Evolutionary conservation across 305 asterid species (phyloP).

Genomic region (Solanum chacoense): DNA sequence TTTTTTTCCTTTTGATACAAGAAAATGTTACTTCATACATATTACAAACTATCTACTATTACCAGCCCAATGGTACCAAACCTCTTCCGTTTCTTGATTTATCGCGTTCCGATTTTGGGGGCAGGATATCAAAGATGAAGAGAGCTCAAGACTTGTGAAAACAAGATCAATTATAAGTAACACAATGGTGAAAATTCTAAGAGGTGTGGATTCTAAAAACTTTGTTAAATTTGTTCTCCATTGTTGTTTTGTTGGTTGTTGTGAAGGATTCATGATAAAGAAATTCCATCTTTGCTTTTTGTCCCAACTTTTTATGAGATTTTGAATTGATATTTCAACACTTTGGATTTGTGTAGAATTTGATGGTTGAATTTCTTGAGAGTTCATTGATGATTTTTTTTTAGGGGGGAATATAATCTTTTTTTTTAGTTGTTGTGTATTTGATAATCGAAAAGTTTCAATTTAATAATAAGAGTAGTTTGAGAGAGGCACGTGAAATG

Average conservation of each 20-base stretch:
- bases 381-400: background rate
- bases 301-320: conserved; percentile 12
- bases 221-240: conserved; percentile 10
- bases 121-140: conserved; percentile 14
- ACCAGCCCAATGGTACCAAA: conserved; percentile 20
- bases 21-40: background rate
- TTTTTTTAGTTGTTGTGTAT: background rate
- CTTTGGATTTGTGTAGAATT: background rate
- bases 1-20: background rate
- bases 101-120: background rate
- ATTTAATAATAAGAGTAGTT: background rate
- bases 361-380: conserved; percentile 3
- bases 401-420: background rate
- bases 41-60: background rate
- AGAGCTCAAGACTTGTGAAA: conserved; percentile 16
- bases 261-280: background rate
- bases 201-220: conserved; percentile 11
- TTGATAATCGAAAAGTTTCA: background rate
- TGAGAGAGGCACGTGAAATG: background rate
- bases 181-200: conserved; percentile 5
- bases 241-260: background rate
- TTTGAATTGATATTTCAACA: conserved; percentile 17
- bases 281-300: conserved; percentile 15
- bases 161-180: conserved; percentile 10
- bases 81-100: background rate